These are phyloP conservation scores for Rhipidocladum racemiflorum DNA, from an alignment of 176 grass and related monocot genomes.

Conservation along the genomic window DNA sequence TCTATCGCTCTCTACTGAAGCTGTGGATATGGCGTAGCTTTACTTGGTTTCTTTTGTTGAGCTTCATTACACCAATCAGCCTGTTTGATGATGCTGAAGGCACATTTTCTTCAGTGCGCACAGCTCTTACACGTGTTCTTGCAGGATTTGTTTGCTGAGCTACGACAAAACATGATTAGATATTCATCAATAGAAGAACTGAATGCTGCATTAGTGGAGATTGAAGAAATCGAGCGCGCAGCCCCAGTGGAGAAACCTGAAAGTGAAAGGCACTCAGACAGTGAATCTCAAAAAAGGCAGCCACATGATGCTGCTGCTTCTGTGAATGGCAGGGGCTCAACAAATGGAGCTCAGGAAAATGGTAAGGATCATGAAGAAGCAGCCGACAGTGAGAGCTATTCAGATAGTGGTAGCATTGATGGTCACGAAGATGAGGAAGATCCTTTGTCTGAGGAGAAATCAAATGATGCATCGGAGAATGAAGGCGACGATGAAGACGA, in stretches of 20 bases:
- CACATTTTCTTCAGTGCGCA: background rate
- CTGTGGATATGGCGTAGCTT: slow-evolving; percentile 6
- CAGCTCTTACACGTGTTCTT: slow-evolving; percentile 34
- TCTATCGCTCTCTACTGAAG: background rate
- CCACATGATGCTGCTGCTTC: slow-evolving; percentile 31
- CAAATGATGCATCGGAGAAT: slow-evolving; percentile 76
- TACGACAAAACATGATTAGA: slow-evolving; percentile 81
- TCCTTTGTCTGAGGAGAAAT: slow-evolving; percentile 75
- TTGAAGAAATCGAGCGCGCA: slow-evolving; percentile 76
- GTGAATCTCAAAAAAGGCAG: slow-evolving; percentile 55
- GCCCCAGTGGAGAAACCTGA: slow-evolving; percentile 50
- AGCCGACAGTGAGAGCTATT: slow-evolving; percentile 86
- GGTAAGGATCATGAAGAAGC: slow-evolving; percentile 56
- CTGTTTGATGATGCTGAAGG: slow-evolving; percentile 18
- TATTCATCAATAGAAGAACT: slow-evolving; percentile 90
- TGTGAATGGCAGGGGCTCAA: slow-evolving; percentile 46
- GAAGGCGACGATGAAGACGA: slow-evolving; percentile 88
- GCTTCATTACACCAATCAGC: background rate
- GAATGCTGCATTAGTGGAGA: slow-evolving; percentile 66
- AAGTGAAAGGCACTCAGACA: slow-evolving; percentile 65
- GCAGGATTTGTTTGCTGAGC: slow-evolving; percentile 81
- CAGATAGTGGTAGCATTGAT: slow-evolving; percentile 71
- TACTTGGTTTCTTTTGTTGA: background rate
- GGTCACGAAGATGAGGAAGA: slow-evolving; percentile 84
- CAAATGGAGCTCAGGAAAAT: slow-evolving; percentile 63